Conservation (phyloP, 148 eudicot genomes). For the Spergularia bocconei region DNA sequence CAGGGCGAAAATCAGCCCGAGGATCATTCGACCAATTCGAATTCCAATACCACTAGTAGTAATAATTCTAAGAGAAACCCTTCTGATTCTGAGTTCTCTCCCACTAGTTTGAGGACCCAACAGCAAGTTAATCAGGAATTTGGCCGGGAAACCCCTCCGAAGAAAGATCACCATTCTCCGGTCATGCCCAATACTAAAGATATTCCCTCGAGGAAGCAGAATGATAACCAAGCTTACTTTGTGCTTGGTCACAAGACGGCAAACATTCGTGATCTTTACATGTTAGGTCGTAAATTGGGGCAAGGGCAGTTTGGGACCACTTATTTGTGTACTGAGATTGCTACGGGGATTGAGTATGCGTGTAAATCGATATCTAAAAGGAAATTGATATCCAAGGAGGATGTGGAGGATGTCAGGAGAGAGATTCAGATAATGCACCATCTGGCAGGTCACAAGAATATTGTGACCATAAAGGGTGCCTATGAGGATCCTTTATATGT, state of each 20-base stretch:
- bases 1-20: conserved; percentile 66
- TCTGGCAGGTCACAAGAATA: conserved; percentile 83
- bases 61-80: conserved; percentile 25
- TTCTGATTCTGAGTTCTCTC: conserved; percentile 45
- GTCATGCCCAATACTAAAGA: conserved; percentile 28
- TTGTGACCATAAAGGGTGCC: conserved; percentile 85
- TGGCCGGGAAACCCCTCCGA: conserved; percentile 34
- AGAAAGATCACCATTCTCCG: conserved; percentile 26
- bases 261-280: conserved; percentile 78
- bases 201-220: conserved; percentile 39
- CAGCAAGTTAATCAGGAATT: conserved; percentile 58
- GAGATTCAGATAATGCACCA: conserved; percentile 99
- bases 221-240: conserved; percentile 53
- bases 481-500: conserved; percentile 87
- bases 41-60: conserved; percentile 34
- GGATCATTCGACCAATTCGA: conserved; percentile 38
- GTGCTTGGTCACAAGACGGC: conserved; percentile 86
- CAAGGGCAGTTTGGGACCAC: conserved; percentile 98
- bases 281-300: conserved; percentile 81
- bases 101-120: conserved; percentile 46
- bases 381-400: conserved; percentile 89
- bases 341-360: conserved; percentile 66
- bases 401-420: conserved; percentile 94
- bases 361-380: conserved; percentile 97
- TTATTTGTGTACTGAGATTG: conserved; percentile 71